phyloP scores from a whole-genome alignment of 2,329 filamentous ascomycete species.

The Ceratocystiopsis minuta region DNA sequence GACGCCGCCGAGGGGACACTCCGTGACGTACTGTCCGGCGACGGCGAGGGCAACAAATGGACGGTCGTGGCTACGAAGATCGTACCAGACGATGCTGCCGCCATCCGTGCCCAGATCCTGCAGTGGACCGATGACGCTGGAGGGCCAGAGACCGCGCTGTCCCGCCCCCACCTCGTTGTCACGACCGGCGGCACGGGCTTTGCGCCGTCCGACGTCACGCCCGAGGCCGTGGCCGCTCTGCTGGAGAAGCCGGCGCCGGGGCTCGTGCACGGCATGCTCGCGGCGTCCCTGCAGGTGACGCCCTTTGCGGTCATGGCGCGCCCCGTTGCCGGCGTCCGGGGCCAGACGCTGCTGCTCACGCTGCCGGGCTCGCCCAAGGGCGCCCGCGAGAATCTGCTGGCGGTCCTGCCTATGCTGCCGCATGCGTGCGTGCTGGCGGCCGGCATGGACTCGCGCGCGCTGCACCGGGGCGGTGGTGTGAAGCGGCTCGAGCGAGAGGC shows the following conservation, averaged over 20 bases:
- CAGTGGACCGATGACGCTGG: slow-evolving; percentile 51
- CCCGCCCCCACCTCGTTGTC: slow-evolving; percentile 55
- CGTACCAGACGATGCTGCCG: slow-evolving; percentile 54
- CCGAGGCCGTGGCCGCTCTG: slow-evolving; percentile 70
- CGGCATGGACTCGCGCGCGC: slow-evolving; percentile 58
- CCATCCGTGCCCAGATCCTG: slow-evolving; percentile 58
- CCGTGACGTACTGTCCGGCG: slow-evolving; percentile 46
- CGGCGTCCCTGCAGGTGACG: slow-evolving; percentile 67
- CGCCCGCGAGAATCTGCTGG: slow-evolving; percentile 79
- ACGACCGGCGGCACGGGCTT: slow-evolving; percentile 93
- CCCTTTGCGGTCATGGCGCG: slow-evolving; percentile 95
- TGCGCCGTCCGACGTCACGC: slow-evolving; percentile 66
- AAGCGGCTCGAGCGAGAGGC: slow-evolving; percentile 74
- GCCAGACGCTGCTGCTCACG: slow-evolving; percentile 68
- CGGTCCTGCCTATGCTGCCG: slow-evolving; percentile 74
- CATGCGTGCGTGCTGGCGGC: slow-evolving; percentile 87
- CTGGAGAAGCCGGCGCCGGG: slow-evolving; percentile 77
- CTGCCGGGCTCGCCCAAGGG: slow-evolving; percentile 91
- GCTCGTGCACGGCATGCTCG: slow-evolving; percentile 86
- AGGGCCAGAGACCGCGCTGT: slow-evolving; percentile 8
- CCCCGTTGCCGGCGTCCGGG: slow-evolving; percentile 73
- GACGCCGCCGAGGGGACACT: slow-evolving; percentile 57
- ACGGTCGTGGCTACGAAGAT: slow-evolving; percentile 50
- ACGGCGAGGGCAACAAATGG: slow-evolving; percentile 52
- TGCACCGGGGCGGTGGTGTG: slow-evolving; percentile 60